Evolutionary conservation across 805 yeast species (phyloP).

Genomic region (Millerozyma acaciae): DNA sequence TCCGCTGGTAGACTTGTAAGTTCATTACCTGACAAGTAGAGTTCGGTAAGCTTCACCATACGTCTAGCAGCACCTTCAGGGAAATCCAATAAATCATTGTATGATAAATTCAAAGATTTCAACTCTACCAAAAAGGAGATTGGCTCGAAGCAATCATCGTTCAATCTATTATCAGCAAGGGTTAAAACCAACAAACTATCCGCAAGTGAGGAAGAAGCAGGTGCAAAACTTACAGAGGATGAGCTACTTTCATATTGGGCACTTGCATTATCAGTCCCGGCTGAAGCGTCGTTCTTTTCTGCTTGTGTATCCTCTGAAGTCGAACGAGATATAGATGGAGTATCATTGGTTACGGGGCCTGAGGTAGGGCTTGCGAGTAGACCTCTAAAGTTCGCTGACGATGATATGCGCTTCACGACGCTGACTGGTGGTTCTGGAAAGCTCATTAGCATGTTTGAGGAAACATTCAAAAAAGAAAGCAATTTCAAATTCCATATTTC

Average conservation of each 20-base stretch:
- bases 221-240: constrained; percentile 5
- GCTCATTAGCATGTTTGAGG: constrained; percentile 64
- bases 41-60: constrained; percentile 52
- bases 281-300: not conserved
- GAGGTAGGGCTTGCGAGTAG: not conserved
- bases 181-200: constrained; percentile 54
- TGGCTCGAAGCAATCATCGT: constrained; percentile 70
- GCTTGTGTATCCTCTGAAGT: not conserved
- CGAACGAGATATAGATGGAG: too few species aligned
- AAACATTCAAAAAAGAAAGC: constrained; percentile 58
- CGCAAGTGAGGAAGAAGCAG: constrained; percentile 30
- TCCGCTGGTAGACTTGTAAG: constrained; percentile 80
- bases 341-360: not conserved
- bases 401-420: constrained; percentile 29
- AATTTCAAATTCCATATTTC: constrained; percentile 62
- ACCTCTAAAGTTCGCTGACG: constrained; percentile 22
- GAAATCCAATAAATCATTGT: constrained; percentile 79
- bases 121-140: constrained; percentile 58
- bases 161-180: constrained; percentile 79
- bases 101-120: constrained; percentile 67
- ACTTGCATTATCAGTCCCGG: constrained; percentile 1
- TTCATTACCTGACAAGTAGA: constrained; percentile 81
- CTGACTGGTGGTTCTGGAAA: constrained; percentile 52
- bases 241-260: constrained; percentile 5
- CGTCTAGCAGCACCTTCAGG: constrained; percentile 68